Evolutionary conservation across 1,284 basidiomycete genomes (phyloP).

Genomic region (Cutaneotrichosporon cavernicola): DNA sequence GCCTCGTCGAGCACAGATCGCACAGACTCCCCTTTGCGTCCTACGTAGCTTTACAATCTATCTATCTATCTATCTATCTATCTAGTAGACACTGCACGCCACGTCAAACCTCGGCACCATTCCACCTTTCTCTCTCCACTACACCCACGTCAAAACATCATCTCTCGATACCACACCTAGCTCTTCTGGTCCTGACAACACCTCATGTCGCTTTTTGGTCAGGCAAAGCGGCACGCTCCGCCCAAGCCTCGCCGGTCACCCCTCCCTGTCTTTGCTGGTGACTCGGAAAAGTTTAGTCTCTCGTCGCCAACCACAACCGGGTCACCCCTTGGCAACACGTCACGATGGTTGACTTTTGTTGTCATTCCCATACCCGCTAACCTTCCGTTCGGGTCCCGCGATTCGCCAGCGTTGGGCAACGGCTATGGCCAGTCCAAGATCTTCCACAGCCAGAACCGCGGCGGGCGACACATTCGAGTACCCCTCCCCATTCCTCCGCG

Average conservation of each 20-base stretch:
- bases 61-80: neutral
- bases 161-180: neutral
- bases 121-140: neutral
- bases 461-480: slow-evolving; percentile 34
- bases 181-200: neutral
- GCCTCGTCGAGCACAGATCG: too few relatives aligned
- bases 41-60: neutral
- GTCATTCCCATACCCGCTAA: slow-evolving; percentile 45
- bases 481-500: slow-evolving; percentile 65
- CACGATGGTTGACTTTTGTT: slow-evolving; percentile 44
- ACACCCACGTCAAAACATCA: neutral
- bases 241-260: slow-evolving; percentile 49
- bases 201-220: slow-evolving; percentile 53
- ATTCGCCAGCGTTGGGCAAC: slow-evolving; percentile 23
- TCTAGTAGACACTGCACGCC: neutral
- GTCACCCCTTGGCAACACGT: slow-evolving; percentile 8
- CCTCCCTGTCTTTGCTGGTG: slow-evolving; percentile 44
- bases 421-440: slow-evolving; percentile 19
- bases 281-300: slow-evolving; percentile 43
- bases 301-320: slow-evolving; percentile 21
- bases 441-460: slow-evolving; percentile 14
- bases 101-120: neutral
- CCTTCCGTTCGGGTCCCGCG: slow-evolving; percentile 26
- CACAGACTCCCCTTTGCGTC: too few relatives aligned
- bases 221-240: slow-evolving; percentile 47